Percentiles rank a stretch among this genome's conserved stretches.
Evolutionary conservation across 257 asterid species (phyloP).

Genomic region (Anisodus tanguticus): DNA sequence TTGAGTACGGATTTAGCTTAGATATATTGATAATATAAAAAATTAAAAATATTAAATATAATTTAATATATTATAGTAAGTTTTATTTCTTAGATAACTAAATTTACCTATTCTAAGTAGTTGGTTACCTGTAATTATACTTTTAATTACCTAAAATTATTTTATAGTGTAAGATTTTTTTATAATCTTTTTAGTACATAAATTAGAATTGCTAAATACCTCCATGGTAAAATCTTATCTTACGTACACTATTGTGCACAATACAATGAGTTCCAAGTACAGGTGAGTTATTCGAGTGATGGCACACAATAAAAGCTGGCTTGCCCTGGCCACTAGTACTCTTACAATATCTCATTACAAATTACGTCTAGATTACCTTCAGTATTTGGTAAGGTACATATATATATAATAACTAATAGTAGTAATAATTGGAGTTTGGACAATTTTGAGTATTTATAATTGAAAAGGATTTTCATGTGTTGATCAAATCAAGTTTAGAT

Average conservation of each 20-base stretch:
- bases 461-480: neutral
- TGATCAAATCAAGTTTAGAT: neutral
- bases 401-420: neutral
- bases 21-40: too few species aligned
- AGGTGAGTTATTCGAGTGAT: neutral
- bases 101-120: too few species aligned
- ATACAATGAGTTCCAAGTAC: neutral
- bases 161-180: too few species aligned
- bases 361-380: neutral
- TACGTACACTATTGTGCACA: neutral
- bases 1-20: too few species aligned
- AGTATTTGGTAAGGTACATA: too few species aligned
- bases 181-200: neutral
- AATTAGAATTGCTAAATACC: neutral
- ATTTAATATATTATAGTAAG: too few species aligned
- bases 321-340: neutral
- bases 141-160: too few species aligned
- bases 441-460: neutral
- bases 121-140: too few species aligned
- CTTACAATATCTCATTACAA: neutral
- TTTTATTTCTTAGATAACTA: too few species aligned
- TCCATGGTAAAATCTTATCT: neutral
- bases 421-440: neutral
- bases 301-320: neutral
- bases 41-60: too few species aligned